Conservation (phyloP, 352 stramenopile species). For the Hyaloperonospora arabidopsidis region DNA sequence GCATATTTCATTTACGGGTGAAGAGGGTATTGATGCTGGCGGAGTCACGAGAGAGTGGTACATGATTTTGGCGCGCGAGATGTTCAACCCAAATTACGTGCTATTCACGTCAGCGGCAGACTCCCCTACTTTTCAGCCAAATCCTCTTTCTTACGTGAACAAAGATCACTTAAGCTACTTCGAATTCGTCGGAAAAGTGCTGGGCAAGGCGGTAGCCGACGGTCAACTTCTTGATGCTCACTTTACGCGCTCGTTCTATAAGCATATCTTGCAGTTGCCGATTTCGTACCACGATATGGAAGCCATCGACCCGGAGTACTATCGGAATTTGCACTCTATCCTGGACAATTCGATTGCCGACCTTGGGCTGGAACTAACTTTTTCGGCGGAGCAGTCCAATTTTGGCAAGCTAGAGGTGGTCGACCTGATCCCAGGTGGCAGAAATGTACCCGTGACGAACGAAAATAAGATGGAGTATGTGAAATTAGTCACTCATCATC, state of each 20-base stretch:
- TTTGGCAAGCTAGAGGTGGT: conserved; percentile 84
- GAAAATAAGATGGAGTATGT: conserved; percentile 93
- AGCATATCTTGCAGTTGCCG: conserved; percentile 97
- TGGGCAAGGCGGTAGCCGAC: conserved; percentile 98
- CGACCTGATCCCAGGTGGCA: conserved; percentile 86
- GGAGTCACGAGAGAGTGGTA: conserved; percentile 98
- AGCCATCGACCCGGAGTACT: conserved; percentile 95
- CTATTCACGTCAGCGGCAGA: conserved; percentile 98
- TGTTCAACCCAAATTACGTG: conserved; percentile 99
- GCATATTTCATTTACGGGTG: conserved; percentile 96
- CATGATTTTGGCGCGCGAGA: conserved; percentile 97
- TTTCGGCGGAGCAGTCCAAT: conserved; percentile 87
- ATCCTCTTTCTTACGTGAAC: conserved; percentile 98
- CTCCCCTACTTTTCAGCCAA: conserved; percentile 98
- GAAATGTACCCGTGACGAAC: conserved; percentile 82
- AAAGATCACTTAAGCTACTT: conserved; percentile 99
- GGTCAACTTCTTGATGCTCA: conserved; percentile 97
- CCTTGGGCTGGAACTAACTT: conserved; percentile 87
- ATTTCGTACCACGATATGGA: conserved; percentile 99
- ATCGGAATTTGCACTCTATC: conserved; percentile 89
- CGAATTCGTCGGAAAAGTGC: conserved; percentile 95
- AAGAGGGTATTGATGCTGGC: conserved; percentile 98
- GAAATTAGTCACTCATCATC: conserved; percentile 93
- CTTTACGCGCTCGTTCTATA: conserved; percentile 98
- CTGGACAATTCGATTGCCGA: conserved; percentile 81